Percentiles rank a stretch among this genome's conserved stretches.
Evolutionary conservation across 1,284 basidiomycete species (phyloP).

Genomic region (Singerocomus rubriflavus): DNA sequence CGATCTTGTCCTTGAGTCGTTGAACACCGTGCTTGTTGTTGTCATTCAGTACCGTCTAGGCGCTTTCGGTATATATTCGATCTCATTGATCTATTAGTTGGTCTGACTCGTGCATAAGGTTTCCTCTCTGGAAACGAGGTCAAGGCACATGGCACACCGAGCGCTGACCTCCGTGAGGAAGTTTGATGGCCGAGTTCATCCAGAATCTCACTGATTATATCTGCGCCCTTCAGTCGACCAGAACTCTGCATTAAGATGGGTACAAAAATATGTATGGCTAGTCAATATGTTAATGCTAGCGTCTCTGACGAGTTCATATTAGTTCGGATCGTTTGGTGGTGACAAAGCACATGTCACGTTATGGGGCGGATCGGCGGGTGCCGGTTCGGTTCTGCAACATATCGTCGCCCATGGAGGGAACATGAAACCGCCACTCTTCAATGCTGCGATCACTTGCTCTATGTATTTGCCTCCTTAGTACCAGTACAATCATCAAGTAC

Average conservation of each 20-base stretch:
- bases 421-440: conserved; percentile 40
- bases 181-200: too few species aligned
- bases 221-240: conserved; percentile 21
- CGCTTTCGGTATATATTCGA: conserved; percentile 33
- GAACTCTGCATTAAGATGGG: conserved; percentile 14
- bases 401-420: conserved; percentile 31
- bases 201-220: too few species aligned
- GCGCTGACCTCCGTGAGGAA: conserved; percentile 23
- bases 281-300: too few species aligned
- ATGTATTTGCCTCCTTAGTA: conserved; percentile 44
- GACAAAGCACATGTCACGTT: conserved; percentile 24
- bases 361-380: conserved; percentile 28
- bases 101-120: too few species aligned
- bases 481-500: conserved; percentile 38
- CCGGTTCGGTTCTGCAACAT: conserved; percentile 27
- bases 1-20: conserved; percentile 21
- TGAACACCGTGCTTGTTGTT: conserved; percentile 36
- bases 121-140: conserved; percentile 19
- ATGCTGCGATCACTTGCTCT: conserved; percentile 43
- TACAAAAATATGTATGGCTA: not conserved
- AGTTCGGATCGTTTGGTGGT: conserved; percentile 16
- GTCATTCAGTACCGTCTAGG: conserved; percentile 43
- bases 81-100: too few species aligned
- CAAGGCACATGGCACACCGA: conserved; percentile 13
- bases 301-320: too few species aligned